These are phyloP conservation scores for Anthracocystis walkeri DNA, from an alignment of 1,284 basidiomycete genomes.

Conservation along the genomic window DNA sequence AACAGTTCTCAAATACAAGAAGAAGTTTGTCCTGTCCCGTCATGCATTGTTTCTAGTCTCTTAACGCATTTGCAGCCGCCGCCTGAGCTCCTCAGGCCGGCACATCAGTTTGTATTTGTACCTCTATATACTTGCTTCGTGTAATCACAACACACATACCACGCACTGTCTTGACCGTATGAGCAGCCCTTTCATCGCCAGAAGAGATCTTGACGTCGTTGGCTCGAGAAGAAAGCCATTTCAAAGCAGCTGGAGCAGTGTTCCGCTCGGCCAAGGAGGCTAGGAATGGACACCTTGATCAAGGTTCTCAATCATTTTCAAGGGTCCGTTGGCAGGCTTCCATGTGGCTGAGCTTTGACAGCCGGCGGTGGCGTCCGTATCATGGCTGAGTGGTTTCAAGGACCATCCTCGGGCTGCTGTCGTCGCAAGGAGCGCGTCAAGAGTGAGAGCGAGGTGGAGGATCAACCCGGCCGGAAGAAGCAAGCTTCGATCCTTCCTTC, in stretches of 20 bases:
- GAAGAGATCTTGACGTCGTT: background rate
- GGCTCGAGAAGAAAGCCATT: too few species aligned
- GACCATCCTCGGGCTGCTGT: background rate
- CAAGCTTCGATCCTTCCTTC: constrained; percentile 8
- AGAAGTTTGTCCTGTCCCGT: background rate
- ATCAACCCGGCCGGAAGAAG: constrained; percentile 14
- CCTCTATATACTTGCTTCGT: constrained; percentile 9
- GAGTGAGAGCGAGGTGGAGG: background rate
- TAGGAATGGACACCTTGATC: too few species aligned
- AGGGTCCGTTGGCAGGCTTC: constrained; percentile 1
- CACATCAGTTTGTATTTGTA: constrained; percentile 35
- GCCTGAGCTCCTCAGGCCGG: constrained; percentile 8
- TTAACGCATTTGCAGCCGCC: constrained; percentile 16
- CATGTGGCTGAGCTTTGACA: constrained; percentile 1
- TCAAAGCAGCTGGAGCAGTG: too few species aligned
- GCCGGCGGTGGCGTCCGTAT: constrained; percentile 1
- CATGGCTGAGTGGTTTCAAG: constrained; percentile 1
- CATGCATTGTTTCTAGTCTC: background rate
- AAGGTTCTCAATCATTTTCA: background rate
- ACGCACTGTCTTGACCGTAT: background rate
- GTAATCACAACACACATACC: constrained; percentile 15
- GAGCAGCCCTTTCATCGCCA: background rate
- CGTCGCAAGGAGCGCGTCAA: background rate
- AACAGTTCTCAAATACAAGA: background rate
- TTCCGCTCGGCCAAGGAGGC: too few species aligned